These are phyloP conservation scores for Jatropha curcas DNA, from an alignment of 345 rosid species.

Conservation along the genomic window DNA sequence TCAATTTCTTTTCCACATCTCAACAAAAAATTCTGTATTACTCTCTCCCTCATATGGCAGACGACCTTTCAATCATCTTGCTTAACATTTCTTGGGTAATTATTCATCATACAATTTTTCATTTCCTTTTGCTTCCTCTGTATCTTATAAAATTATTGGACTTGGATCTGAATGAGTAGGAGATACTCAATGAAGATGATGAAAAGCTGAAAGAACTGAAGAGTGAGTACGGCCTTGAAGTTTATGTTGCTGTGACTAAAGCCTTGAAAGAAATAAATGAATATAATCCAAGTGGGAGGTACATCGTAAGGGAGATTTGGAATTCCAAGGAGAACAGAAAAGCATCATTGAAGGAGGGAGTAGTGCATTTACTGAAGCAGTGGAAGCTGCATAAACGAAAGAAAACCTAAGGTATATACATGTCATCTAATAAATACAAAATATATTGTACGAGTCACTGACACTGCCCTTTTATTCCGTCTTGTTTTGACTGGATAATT, in stretches of 20 bases:
- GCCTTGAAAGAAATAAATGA: slow-evolving; percentile 41
- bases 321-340: slow-evolving; percentile 33
- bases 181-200: slow-evolving; percentile 41
- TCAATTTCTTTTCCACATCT: background rate
- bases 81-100: too few relatives aligned
- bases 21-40: background rate
- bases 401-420: slow-evolving; percentile 21
- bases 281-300: slow-evolving; percentile 53
- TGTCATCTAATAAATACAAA: too few relatives aligned
- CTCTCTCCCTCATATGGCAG: too few relatives aligned
- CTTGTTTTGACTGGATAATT: background rate
- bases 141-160: background rate
- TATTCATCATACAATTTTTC: too few relatives aligned
- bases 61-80: too few relatives aligned
- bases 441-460: background rate
- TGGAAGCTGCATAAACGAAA: slow-evolving; percentile 33
- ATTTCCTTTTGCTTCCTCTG: background rate
- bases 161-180: slow-evolving; percentile 23
- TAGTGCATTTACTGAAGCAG: slow-evolving; percentile 21
- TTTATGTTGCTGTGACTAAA: slow-evolving; percentile 32
- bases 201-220: slow-evolving; percentile 39
- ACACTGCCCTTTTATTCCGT: background rate
- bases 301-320: slow-evolving; percentile 43
- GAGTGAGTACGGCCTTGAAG: slow-evolving; percentile 39
- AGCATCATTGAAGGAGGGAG: slow-evolving; percentile 46